A percentile compares a stretch with the other conserved stretches of the same genome.
phyloP scores from a whole-genome alignment of 345 rosid genomes.

The Camelina neglecta region DNA sequence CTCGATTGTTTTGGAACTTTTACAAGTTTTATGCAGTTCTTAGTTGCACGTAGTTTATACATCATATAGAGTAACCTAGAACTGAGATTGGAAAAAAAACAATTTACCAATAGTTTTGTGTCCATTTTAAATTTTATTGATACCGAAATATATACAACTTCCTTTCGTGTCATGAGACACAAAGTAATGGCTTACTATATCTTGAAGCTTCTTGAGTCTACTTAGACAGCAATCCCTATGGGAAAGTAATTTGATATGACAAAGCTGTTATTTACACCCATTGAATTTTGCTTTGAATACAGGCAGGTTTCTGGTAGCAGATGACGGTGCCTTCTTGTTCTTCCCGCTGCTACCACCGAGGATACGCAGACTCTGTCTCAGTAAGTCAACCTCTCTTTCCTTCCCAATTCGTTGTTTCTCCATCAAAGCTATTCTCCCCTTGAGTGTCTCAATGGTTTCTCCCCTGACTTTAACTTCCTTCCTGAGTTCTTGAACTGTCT shows the following conservation, averaged over 20 bases:
- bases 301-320: constrained; percentile 36
- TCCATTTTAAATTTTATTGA: too few species aligned
- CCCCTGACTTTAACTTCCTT: constrained; percentile 59
- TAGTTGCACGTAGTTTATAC: constrained; percentile 6
- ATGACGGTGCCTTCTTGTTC: constrained; percentile 29
- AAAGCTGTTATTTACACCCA: constrained; percentile 24
- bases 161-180: neutral
- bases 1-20: neutral
- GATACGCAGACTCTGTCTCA: constrained; percentile 76
- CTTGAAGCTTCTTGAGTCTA: constrained; percentile 27
- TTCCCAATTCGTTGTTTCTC: constrained; percentile 56
- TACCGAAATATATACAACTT: constrained; percentile 16
- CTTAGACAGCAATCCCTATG: neutral
- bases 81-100: neutral
- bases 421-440: constrained; percentile 46
- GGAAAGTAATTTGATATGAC: constrained; percentile 3
- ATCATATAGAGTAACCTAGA: neutral
- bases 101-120: too few species aligned
- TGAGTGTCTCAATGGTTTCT: constrained; percentile 55
- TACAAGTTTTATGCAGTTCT: constrained; percentile 1
- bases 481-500: constrained; percentile 57
- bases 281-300: constrained; percentile 33
- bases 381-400: constrained; percentile 67
- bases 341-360: constrained; percentile 44
- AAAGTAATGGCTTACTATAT: constrained; percentile 26